Base-by-base conservation (phyloP, 2,329 filamentous ascomycete species). In the Diaporthe velutina region DNA sequence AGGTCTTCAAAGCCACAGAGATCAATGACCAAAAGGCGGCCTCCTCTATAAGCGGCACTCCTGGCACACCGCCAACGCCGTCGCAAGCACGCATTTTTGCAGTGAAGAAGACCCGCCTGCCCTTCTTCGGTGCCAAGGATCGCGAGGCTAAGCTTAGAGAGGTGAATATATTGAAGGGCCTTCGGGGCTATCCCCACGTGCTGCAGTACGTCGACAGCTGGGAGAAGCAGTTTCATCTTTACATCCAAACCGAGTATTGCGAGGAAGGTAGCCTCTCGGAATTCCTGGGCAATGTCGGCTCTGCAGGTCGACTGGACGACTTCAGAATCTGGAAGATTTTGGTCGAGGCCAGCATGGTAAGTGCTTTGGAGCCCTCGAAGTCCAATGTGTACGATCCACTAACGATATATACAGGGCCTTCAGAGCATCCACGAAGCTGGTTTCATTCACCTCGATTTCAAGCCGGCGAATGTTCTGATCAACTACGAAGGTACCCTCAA, bases 261-360 rank as follows among this genome's bases (percentile, higher is more conserved):
- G 96, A 98, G 82, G 95, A 98, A 82, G 97, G 97, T 22, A 98
- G 95, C 76, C 86, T 99, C 57, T 94, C 97, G 81, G 89, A 92
- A 22, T 99, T 98, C 81, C 88, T 99, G 40, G 90, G 91, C n/a
- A 91, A 93, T 74, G 91, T 95, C 75, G 97, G 97, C 33, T 89
- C 93, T 76, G 95, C 94, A 81, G 96, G 95, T 61, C 91, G 96
- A 79, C 86, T 99, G 78, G 97, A 99, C 83, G 97, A 98, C 83
- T 99, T 99, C 85, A 91, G 97, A 76, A 98, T 98, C 83, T 99
- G 97, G 95, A 99, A 99, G 86, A 96, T 98, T 74, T 86, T 98
- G 79, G 90, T 98, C 55, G 97, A 99, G 83, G 85, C 98, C 75
- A 90, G 93, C 80, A 86, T 93, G 87, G 95, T 97, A 90, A 85